Evolutionary conservation across 768 basidiomycete genomes (phyloP).

Genomic region (Leucocoprinus leucothites): DNA sequence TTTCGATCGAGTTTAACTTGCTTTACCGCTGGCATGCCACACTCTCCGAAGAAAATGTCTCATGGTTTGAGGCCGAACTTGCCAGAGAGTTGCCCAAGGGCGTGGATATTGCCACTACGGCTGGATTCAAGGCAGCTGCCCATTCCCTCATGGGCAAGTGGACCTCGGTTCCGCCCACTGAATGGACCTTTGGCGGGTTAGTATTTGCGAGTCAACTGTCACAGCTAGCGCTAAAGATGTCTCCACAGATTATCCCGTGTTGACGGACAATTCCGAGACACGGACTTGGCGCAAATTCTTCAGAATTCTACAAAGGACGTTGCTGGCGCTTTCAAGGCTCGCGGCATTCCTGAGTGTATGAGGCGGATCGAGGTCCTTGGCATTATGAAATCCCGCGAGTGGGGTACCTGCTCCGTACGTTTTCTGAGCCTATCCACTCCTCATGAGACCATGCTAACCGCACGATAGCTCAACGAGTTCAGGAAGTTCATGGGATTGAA

Average conservation of each 20-base stretch:
- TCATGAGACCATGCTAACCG: conserved; percentile 6
- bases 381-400: conserved; percentile 62
- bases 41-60: conserved; percentile 48
- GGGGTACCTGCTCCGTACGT: conserved; percentile 72
- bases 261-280: conserved; percentile 59
- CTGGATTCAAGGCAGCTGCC: conserved; percentile 37
- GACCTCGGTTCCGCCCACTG: conserved; percentile 29
- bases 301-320: conserved; percentile 56
- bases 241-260: conserved; percentile 46
- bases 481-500: conserved; percentile 68
- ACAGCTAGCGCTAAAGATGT: neutral
- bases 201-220: conserved; percentile 12
- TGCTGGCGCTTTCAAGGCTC: conserved; percentile 64
- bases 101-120: conserved; percentile 33
- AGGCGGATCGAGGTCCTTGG: conserved; percentile 67
- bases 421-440: neutral
- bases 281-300: conserved; percentile 58
- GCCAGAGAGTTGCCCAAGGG: conserved; percentile 27
- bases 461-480: conserved; percentile 62
- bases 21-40: conserved; percentile 68
- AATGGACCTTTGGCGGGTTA: conserved; percentile 57
- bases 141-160: conserved; percentile 20
- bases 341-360: conserved; percentile 65
- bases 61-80: conserved; percentile 54
- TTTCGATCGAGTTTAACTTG: conserved; percentile 74